Evolutionary conservation across 805 yeast genomes (phyloP), one percentile per base, ranked within the genome.

Genomic region (Teunomyces kruisii): DNA sequence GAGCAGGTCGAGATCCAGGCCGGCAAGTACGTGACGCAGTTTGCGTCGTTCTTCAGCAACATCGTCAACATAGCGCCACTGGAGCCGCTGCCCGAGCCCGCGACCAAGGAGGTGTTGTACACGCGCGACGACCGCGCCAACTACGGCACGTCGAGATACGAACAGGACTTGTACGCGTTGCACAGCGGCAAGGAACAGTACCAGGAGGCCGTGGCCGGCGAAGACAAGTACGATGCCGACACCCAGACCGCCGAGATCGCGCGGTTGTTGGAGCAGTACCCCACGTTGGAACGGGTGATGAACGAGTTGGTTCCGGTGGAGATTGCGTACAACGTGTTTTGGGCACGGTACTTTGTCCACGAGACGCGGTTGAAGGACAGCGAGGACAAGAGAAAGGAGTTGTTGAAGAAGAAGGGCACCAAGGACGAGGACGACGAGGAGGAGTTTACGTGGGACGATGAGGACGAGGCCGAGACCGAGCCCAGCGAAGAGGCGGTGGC

Each of bases 1-100:
- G 96, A 87, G 53, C 72, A 72, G 43, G 82, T 88, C 6, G 97
- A 91, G 60, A 78, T 76, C 42, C 65, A 75, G 27, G 91, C 96
- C 0, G 78, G 84, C 1, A 69, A 70, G n/a, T 81, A 78, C 55
- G 79, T 81, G 13, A 61, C 68, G 32, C 80, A 75, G 56, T 70
- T 86, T 45, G 78, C 88, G n/a, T 73, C 79, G 6, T 76, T 82
- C 47, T 70, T 86, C 39, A 57, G 72, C 13, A 62, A 58, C 17
- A 62, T 71, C n/a, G 67, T 70, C 3, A 51, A 63, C 2, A 54
- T 70, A 2, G 52, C 49, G 6, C 57, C 59, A 6, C 37, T 15
- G 37, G 6, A 17, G 13, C 26, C 8, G 26, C 26, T 22, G 26
- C 26, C 8, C n/a, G n/a, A n/a, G n/a, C 22, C 22, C 22, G 28